Evolutionary conservation across 2,329 filamentous ascomycete genomes (phyloP).

Genomic region (Amauroascus niger): DNA sequence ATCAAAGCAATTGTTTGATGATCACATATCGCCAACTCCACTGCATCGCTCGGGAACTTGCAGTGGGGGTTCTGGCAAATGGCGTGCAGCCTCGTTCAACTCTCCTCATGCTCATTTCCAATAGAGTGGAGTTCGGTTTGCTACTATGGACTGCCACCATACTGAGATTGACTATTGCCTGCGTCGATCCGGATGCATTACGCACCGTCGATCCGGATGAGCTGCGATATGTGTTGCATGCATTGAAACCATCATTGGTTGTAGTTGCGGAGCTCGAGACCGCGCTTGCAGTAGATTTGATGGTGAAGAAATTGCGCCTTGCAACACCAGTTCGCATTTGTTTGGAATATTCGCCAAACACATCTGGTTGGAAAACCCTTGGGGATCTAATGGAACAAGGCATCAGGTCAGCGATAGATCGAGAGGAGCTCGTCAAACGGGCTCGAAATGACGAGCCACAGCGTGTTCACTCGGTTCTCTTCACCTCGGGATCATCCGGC

Average conservation of each 20-base stretch:
- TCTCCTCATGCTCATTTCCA: conserved; percentile 8
- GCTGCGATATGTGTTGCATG: not conserved
- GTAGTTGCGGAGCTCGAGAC: not conserved
- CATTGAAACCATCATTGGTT: not conserved
- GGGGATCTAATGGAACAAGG: not conserved
- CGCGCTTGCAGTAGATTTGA: not conserved
- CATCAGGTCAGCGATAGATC: not conserved
- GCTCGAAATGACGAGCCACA: not conserved
- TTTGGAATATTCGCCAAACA: not conserved
- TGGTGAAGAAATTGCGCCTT: not conserved
- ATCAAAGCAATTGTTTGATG: not conserved
- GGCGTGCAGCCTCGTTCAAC: conserved; percentile 1
- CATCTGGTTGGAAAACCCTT: not conserved
- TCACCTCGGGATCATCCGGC: conserved; percentile 2
- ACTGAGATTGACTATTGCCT: not conserved
- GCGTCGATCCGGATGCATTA: not conserved
- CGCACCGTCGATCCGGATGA: not conserved
- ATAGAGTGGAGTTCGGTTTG: conserved; percentile 5
- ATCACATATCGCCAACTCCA: conserved; percentile 6
- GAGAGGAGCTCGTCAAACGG: not conserved
- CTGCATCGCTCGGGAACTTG: not conserved
- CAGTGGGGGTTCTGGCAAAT: conserved; percentile 9
- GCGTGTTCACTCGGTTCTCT: not conserved
- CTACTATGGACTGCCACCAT: conserved; percentile 10
- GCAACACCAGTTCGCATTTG: not conserved